Evolutionary conservation across 1,139 yeast species (phyloP), one percentile per base, ranked within the genome.

Genomic region (Geotrichum histeridarum): DNA sequence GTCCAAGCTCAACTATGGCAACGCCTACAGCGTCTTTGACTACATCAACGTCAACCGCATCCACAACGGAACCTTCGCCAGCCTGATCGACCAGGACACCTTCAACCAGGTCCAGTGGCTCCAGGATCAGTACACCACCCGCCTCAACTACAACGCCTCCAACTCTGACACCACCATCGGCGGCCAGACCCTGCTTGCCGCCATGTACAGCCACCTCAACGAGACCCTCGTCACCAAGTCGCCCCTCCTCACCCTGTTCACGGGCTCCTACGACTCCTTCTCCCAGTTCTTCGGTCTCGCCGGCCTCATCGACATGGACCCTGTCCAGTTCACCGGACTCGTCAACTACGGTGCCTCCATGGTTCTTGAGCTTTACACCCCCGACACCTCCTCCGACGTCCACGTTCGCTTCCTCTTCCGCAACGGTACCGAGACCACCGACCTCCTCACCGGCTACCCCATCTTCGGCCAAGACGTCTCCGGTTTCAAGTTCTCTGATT

Each of bases 221-320:
- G 60, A 65, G 14, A 74, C 77, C 35, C 68, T 65, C 57, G 60
- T 55, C 9, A 61, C 60, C 5, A 68, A 69, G 11, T 57, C 67
- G 5, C 77, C 77, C 41, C 67, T 64, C 54, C 56, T 76, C 57
- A 67, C 72, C 59, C 70, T 72, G 61, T 65, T 70, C 57, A 73
- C 76, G 22, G 78, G 78, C 42, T 71, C 79, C 11, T 76, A 64
- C 66, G 71, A 72, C 61, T 68, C 68, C 48, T 73, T 76, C 71
- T 71, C 65, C 64, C 75, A 71, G 61, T 58, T 73, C 39, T 68
- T 66, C 46, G 74, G 72, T 52, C 59, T 72, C 22, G 50, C 72
- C 51, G 70, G 69, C 35, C 59, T 75, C 54, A 64, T 68, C 59
- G 50, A 60, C 37, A 62, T 61, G 22, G 67, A 63, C 35, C 64